phyloP scores from a whole-genome alignment of 495 filamentous ascomycete genomes.

The Penicillium bialowiezense region DNA sequence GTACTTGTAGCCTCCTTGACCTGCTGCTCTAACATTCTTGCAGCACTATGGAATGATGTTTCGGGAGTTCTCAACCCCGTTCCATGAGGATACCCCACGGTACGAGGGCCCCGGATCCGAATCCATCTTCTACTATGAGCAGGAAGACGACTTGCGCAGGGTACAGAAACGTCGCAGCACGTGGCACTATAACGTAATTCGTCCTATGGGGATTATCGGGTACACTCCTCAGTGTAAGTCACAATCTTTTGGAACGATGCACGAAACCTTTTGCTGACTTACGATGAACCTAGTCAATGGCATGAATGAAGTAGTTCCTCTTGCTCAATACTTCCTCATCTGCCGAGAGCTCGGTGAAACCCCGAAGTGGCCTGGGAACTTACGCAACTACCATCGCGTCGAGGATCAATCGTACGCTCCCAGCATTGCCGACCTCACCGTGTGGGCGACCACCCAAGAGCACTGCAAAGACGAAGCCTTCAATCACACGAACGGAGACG shows the following conservation, averaged over 20 bases:
- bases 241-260: too few relatives aligned
- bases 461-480: slow-evolving; percentile 16
- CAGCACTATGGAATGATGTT: too few relatives aligned
- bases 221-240: background rate
- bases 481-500: slow-evolving; percentile 16
- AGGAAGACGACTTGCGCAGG: slow-evolving; percentile 5
- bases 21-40: too few relatives aligned
- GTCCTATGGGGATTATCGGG: slow-evolving; percentile 16
- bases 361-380: background rate
- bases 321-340: slow-evolving; percentile 17
- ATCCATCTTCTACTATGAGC: slow-evolving; percentile 9
- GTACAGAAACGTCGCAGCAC: background rate
- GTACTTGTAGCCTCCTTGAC: background rate
- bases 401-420: slow-evolving; percentile 6
- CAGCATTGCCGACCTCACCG: slow-evolving; percentile 9
- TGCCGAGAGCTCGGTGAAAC: slow-evolving; percentile 11
- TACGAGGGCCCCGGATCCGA: too few relatives aligned
- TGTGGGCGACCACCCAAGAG: slow-evolving; percentile 7
- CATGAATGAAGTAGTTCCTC: slow-evolving; percentile 11
- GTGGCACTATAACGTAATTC: slow-evolving; percentile 22
- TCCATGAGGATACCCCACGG: too few relatives aligned
- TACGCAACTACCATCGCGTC: background rate
- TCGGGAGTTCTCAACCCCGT: too few relatives aligned
- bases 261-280: too few relatives aligned
- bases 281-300: too few relatives aligned